A percentile compares a stretch with the other conserved stretches of the same genome.
Evolutionary conservation across 2,329 filamentous ascomycete genomes (phyloP).

Genomic region (Simplicillium sp.): DNA sequence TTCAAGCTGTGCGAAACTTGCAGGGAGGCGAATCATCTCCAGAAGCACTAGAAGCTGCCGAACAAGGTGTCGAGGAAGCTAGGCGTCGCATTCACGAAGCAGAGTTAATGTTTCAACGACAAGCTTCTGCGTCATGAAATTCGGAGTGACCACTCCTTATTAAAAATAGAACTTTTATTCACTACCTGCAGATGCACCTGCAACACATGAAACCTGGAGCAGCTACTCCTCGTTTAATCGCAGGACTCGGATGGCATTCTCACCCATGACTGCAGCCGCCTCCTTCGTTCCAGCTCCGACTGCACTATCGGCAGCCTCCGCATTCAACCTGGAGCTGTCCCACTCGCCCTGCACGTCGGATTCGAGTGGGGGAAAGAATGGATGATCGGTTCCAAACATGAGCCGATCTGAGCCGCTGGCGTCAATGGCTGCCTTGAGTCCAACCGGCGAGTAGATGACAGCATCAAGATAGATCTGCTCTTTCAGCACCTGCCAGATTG

Average conservation of each 20-base stretch:
- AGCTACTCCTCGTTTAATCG: conserved; percentile 15
- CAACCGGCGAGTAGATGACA: conserved; percentile 71
- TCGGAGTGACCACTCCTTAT: too few species aligned
- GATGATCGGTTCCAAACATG: conserved; percentile 76
- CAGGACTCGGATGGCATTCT: conserved; percentile 47
- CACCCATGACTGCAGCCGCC: conserved; percentile 46
- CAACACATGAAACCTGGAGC: background rate
- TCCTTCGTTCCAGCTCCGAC: conserved; percentile 35
- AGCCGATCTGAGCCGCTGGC: conserved; percentile 59
- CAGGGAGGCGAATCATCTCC: conserved; percentile 14
- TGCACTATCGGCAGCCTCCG: conserved; percentile 41
- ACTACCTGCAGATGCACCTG: background rate
- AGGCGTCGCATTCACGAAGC: conserved; percentile 25
- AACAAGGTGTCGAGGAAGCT: conserved; percentile 18
- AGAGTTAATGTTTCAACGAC: conserved; percentile 23
- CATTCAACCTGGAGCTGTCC: conserved; percentile 53
- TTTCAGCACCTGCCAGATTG: conserved; percentile 45
- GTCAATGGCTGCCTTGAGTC: conserved; percentile 60
- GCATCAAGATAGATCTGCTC: conserved; percentile 83
- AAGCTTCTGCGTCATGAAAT: conserved; percentile 12
- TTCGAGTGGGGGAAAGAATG: conserved; percentile 71
- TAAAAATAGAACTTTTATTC: conserved; percentile 2
- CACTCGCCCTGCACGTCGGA: conserved; percentile 54
- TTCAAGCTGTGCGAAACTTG: conserved; percentile 24
- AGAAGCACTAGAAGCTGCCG: conserved; percentile 18